These are phyloP conservation scores for Tulasnella sp. DNA, from an alignment of 768 basidiomycete species.

Conservation along the genomic window DNA sequence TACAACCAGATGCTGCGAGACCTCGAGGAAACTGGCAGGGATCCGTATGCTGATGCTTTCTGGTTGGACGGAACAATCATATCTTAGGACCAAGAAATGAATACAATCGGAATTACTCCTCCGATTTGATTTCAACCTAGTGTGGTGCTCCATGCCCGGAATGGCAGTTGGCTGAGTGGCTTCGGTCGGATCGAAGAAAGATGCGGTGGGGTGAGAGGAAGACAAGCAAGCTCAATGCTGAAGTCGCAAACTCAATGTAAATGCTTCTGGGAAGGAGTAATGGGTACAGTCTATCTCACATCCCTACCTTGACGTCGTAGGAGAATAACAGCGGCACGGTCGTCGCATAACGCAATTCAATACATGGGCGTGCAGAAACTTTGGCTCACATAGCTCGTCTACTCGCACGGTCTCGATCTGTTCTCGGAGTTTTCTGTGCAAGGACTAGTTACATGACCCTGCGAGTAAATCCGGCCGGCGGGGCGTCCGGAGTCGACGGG, in stretches of 20 bases:
- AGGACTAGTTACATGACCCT: not conserved
- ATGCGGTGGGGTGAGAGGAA: conserved; percentile 12
- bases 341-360: not conserved
- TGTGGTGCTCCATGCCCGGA: not conserved
- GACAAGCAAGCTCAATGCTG: not conserved
- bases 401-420: not conserved
- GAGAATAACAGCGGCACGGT: not conserved
- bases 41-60: not conserved
- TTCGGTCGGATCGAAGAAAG: conserved; percentile 3
- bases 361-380: not conserved
- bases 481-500: not conserved
- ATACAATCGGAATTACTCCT: not conserved
- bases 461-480: not conserved
- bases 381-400: not conserved
- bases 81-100: not conserved
- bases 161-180: not conserved
- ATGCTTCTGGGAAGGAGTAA: not conserved
- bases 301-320: not conserved
- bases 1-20: conserved; percentile 43
- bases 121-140: not conserved
- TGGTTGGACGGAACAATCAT: conserved; percentile 22
- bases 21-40: not conserved
- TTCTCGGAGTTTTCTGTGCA: not conserved
- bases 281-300: not conserved
- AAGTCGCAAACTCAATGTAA: not conserved